Evolutionary conservation across 2,329 filamentous ascomycete species (phyloP), one percentile per base, ranked within the genome.

Genomic region (Colletotrichum salicis): DNA sequence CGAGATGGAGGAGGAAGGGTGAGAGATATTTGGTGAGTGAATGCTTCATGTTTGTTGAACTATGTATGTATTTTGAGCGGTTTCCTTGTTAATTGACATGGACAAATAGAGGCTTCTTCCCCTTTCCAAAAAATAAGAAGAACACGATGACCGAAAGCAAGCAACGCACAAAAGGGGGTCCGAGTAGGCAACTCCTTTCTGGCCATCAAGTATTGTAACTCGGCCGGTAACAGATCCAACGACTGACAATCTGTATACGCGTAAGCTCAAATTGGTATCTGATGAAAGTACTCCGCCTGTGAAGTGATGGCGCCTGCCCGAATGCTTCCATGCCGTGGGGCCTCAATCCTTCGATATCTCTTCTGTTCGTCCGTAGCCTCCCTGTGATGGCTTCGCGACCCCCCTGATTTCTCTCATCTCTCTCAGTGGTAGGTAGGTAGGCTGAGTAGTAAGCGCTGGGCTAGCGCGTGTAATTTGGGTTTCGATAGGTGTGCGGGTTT

Each of bases 251-350:
- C 65, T 70, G 70, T 70, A 70, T 70, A 64, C 70, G 59, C 65
- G 66, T 64, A 69, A 70, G 70, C 66, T 72, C 48, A 72, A 72
- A 72, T 70, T 72, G 70, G 70, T 72, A 72, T 70, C 60, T 56
- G 60, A 69, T 72, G 58, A 71, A 67, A 58, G 64, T 68, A 60
- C 66, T 64, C 70, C 70, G 70, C 59, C 58, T 35, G 35, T 72
- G 65, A 70, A 56, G 60, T 70, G 48, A 72, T 72, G 70, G 70
- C 70, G 55, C 65, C 66, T 64, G 59, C 59, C 33, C 45, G 65
- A 68, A 72, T 70, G 66, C 60, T 64, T 51, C 60, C 59, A 48
- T 64, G 70, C 55, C 29, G 55, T 55, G 55, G 48, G 59, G 37
- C 67, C 29, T 58, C 4, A 29, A 41, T 58, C 56, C 62, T 58